phyloP scores from a whole-genome alignment of 2,329 filamentous ascomycete species.

The Calonectria multiphialidica region DNA sequence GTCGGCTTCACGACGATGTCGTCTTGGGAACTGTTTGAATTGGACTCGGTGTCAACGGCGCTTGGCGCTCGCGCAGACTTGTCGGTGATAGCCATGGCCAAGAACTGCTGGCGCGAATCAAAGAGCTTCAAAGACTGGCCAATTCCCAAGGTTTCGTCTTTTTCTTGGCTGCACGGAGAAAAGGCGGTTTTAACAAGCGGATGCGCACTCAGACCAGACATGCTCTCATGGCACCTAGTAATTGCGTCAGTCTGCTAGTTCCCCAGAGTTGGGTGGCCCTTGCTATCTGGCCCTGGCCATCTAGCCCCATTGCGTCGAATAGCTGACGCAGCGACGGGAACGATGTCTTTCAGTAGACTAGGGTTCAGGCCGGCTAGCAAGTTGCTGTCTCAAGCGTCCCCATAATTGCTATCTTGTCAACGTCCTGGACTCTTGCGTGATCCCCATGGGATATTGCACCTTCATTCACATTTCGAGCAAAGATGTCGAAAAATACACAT shows the following conservation, averaged over 20 bases:
- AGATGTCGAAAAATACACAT: neutral
- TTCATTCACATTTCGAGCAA: neutral
- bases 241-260: slow-evolving; percentile 34
- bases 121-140: neutral
- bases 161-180: neutral
- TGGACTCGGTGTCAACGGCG: neutral
- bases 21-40: slow-evolving; percentile 9
- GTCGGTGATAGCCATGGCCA: neutral
- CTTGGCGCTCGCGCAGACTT: neutral
- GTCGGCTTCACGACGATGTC: slow-evolving; percentile 9
- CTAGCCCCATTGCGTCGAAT: neutral
- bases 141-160: neutral
- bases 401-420: slow-evolving; percentile 2
- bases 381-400: neutral
- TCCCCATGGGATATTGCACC: neutral
- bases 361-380: neutral
- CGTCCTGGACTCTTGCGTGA: slow-evolving; percentile 1
- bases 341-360: neutral
- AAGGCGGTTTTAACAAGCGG: neutral
- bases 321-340: neutral
- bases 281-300: neutral
- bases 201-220: neutral
- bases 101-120: neutral
- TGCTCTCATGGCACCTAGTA: slow-evolving; percentile 30
- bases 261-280: slow-evolving; percentile 1